Conservation (phyloP, 768 basidiomycete genomes). For the Boletus bicolor region DNA sequence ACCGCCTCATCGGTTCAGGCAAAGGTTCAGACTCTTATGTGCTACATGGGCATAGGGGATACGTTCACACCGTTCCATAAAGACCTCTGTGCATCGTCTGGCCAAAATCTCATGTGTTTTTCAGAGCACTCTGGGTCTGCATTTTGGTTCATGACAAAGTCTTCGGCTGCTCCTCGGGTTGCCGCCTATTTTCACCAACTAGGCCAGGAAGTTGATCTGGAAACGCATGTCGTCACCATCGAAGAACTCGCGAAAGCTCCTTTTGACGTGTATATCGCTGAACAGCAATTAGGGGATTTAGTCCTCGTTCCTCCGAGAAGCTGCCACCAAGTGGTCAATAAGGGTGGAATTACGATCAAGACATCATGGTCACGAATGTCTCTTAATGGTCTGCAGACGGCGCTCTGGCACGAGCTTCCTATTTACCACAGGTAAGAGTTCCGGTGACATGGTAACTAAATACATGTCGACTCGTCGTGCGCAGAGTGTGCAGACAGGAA, state of each 20-base stretch:
- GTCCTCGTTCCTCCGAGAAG: constrained; percentile 79
- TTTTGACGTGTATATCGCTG: constrained; percentile 64
- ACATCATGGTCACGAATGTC: constrained; percentile 88
- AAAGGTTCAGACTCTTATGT: constrained; percentile 77
- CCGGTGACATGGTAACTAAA: not conserved
- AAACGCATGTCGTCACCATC: constrained; percentile 60
- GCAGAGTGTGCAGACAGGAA: constrained; percentile 77
- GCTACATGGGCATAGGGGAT: constrained; percentile 77
- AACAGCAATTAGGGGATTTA: constrained; percentile 75
- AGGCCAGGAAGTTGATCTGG: constrained; percentile 60
- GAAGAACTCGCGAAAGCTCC: constrained; percentile 63
- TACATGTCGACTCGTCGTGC: not conserved
- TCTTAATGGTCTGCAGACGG: constrained; percentile 51
- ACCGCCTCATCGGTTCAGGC: constrained; percentile 37
- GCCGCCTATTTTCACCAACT: constrained; percentile 53
- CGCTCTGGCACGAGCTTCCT: constrained; percentile 71
- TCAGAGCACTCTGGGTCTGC: constrained; percentile 69
- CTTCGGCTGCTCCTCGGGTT: constrained; percentile 51
- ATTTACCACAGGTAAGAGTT: constrained; percentile 67
- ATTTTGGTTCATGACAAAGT: constrained; percentile 84
- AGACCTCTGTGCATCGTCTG: constrained; percentile 79
- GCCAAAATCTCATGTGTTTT: constrained; percentile 86
- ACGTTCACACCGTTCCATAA: constrained; percentile 86
- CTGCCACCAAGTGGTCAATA: constrained; percentile 82
- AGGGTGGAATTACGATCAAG: constrained; percentile 78